Evolutionary conservation across 495 filamentous ascomycete genomes (phyloP).

Genomic region (Penicillium parvum): DNA sequence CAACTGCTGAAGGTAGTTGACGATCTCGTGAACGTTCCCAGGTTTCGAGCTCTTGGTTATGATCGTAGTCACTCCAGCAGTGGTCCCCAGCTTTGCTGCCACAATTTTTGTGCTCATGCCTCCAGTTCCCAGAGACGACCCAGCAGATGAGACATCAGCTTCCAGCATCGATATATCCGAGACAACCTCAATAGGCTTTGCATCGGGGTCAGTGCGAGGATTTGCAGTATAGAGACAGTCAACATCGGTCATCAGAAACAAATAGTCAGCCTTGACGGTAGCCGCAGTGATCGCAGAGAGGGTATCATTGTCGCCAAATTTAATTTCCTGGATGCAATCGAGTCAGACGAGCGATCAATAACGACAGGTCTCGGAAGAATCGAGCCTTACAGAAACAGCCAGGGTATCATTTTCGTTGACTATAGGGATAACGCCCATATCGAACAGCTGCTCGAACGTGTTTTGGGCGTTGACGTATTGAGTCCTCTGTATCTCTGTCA

Average conservation of each 20-base stretch:
- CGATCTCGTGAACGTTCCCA: slow-evolving; percentile 85
- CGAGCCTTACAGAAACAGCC: slow-evolving; percentile 63
- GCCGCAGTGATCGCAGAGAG: slow-evolving; percentile 93
- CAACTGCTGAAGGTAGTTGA: slow-evolving; percentile 68
- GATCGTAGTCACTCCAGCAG: slow-evolving; percentile 90
- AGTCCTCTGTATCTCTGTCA: slow-evolving; percentile 56
- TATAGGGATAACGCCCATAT: slow-evolving; percentile 96
- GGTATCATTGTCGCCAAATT: slow-evolving; percentile 99
- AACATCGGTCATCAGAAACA: slow-evolving; percentile 98
- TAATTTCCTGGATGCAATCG: slow-evolving; percentile 67
- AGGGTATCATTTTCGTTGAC: slow-evolving; percentile 99
- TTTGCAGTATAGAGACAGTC: slow-evolving; percentile 97
- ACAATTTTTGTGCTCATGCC: slow-evolving; percentile 98
- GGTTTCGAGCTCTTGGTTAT: slow-evolving; percentile 90
- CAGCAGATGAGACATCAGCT: slow-evolving; percentile 86
- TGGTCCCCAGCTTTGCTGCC: slow-evolving; percentile 87
- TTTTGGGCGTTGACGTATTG: slow-evolving; percentile 97
- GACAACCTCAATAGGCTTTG: slow-evolving; percentile 85
- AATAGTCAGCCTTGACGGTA: slow-evolving; percentile 94
- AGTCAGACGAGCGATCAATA: not conserved
- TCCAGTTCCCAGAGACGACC: slow-evolving; percentile 87
- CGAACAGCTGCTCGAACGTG: slow-evolving; percentile 80
- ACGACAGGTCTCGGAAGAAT: not conserved
- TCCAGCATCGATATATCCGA: slow-evolving; percentile 81
- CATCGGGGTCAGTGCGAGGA: slow-evolving; percentile 76